Evolutionary conservation across 2,329 filamentous ascomycete genomes (phyloP).

Genomic region (Aspergillus vadensis): DNA sequence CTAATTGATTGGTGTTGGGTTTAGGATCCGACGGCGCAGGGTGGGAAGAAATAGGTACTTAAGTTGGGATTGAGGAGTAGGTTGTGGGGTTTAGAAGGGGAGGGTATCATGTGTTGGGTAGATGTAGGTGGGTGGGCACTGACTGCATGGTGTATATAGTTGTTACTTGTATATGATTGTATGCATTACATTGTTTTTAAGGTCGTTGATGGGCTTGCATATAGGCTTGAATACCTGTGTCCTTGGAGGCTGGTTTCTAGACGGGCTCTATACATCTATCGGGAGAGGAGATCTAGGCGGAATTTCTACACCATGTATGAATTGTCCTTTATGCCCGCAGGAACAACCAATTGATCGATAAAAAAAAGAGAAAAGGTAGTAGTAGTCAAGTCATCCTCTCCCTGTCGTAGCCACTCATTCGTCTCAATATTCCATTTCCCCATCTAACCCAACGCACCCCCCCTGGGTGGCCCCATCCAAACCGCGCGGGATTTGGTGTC

Average conservation of each 20-base stretch:
- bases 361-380: slow-evolving; percentile 27
- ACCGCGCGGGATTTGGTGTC: too few species aligned
- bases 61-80: too few species aligned
- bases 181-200: neutral
- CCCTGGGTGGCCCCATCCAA: too few species aligned
- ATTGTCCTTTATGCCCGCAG: slow-evolving; percentile 1
- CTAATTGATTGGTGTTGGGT: slow-evolving; percentile 1
- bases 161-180: neutral
- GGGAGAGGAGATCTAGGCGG: too few species aligned
- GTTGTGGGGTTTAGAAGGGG: neutral
- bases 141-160: neutral
- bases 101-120: too few species aligned
- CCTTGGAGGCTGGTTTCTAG: too few species aligned
- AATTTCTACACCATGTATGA: neutral
- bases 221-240: too few species aligned
- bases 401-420: slow-evolving; percentile 14
- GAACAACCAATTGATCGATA: slow-evolving; percentile 15
- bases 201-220: too few species aligned
- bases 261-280: too few species aligned
- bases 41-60: slow-evolving; percentile 33
- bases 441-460: neutral
- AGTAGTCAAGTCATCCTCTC: slow-evolving; percentile 21
- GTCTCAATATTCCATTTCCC: slow-evolving; percentile 7
- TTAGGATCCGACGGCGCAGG: slow-evolving; percentile 39
- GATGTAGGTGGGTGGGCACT: neutral